Evolutionary conservation across 805 yeast genomes (phyloP).

Genomic region (Pichia cephalocereana): DNA sequence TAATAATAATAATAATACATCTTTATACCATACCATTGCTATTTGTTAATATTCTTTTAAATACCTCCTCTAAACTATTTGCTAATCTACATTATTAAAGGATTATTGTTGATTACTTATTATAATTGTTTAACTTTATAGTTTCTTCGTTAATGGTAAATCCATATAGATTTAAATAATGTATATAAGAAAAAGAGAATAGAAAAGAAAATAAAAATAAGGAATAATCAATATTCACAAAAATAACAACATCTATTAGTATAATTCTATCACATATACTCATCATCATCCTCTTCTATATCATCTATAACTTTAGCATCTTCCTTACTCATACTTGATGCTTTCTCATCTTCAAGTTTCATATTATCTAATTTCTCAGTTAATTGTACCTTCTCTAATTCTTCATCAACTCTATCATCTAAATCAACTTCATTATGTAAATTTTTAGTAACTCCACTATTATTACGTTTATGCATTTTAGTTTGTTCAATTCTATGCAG

Average conservation of each 20-base stretch:
- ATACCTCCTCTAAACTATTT: too few relatives aligned
- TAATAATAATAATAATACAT: not conserved
- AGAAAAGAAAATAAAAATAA: not conserved
- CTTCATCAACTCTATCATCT: slow-evolving; percentile 1
- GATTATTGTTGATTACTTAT: not conserved
- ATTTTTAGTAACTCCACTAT: not conserved
- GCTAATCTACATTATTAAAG: not conserved
- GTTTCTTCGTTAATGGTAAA: too few relatives aligned
- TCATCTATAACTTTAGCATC: not conserved
- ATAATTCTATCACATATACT: not conserved
- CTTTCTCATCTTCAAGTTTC: not conserved
- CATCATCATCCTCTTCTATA: not conserved
- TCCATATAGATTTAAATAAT: too few relatives aligned
- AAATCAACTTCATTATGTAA: not conserved
- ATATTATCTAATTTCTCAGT: not conserved
- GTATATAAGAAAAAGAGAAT: not conserved
- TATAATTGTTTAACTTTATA: too few relatives aligned
- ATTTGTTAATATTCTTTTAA: not conserved
- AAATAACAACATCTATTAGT: too few relatives aligned
- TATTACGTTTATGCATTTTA: not conserved
- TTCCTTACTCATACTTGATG: not conserved
- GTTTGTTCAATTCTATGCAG: not conserved
- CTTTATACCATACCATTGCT: not conserved
- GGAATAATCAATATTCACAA: not conserved
- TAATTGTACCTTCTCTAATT: not conserved